Conservation (phyloP, 2,329 filamentous ascomycete species). For the Sphaceloma murrayae region DNA sequence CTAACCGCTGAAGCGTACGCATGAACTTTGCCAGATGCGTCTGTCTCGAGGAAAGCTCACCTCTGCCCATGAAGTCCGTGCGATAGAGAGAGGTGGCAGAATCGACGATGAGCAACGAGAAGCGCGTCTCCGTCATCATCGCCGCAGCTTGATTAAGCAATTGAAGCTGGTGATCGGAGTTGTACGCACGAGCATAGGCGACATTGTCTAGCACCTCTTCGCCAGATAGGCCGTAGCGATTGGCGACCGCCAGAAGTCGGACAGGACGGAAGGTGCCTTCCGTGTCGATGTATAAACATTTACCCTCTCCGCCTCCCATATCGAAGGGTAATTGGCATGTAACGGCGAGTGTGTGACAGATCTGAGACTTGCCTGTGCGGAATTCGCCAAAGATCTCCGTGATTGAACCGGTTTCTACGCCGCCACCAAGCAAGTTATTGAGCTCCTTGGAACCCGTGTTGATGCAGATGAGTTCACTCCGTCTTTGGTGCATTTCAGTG, state of each 20-base stretch:
- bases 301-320: slow-evolving; percentile 97
- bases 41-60: slow-evolving; percentile 89
- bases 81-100: slow-evolving; percentile 92
- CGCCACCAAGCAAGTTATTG: slow-evolving; percentile 87
- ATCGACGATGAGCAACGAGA: slow-evolving; percentile 91
- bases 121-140: slow-evolving; percentile 99
- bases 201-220: slow-evolving; percentile 98
- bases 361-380: slow-evolving; percentile 94
- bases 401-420: slow-evolving; percentile 92
- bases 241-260: slow-evolving; percentile 79
- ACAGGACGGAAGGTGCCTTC: slow-evolving; percentile 94
- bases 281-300: slow-evolving; percentile 97
- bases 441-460: slow-evolving; percentile 97
- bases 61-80: slow-evolving; percentile 93
- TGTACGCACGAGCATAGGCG: slow-evolving; percentile 94
- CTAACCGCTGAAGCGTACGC: slow-evolving; percentile 68
- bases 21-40: slow-evolving; percentile 83
- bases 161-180: slow-evolving; percentile 94
- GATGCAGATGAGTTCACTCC: slow-evolving; percentile 95
- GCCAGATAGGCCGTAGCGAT: slow-evolving; percentile 85
- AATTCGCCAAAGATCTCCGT: slow-evolving; percentile 99
- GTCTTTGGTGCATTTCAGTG: slow-evolving; percentile 95
- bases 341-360: slow-evolving; percentile 96
- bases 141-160: slow-evolving; percentile 87
- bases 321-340: slow-evolving; percentile 97